Percentiles rank a stretch among this genome's conserved stretches.
These are phyloP conservation scores for Pseudoscleropodium purum DNA, from an alignment of 225 moss, liverwort and hornwort genomes.

Conservation along the genomic window DNA sequence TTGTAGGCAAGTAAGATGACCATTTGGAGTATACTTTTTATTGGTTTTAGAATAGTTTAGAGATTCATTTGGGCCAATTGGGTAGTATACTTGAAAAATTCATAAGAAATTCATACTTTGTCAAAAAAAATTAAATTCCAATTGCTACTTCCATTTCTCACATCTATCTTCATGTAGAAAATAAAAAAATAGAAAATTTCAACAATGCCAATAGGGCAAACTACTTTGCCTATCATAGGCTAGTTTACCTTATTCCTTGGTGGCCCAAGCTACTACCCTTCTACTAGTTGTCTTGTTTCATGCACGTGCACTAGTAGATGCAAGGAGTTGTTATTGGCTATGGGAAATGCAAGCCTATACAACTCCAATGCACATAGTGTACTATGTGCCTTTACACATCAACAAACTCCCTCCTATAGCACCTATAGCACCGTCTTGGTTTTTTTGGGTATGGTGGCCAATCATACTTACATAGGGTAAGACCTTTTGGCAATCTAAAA, in stretches of 20 bases:
- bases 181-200: neutral
- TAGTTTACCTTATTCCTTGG: neutral
- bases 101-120: neutral
- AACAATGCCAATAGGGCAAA: neutral
- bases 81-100: neutral
- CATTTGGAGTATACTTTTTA: too few species aligned
- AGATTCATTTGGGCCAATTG: neutral
- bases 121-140: neutral
- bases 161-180: too few species aligned
- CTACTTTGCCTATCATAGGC: too few species aligned
- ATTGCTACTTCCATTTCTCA: too few species aligned
- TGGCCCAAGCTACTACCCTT: neutral
- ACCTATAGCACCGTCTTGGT: rapidly evolving
- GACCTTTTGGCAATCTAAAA: too few species aligned
- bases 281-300: neutral
- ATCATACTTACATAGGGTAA: neutral
- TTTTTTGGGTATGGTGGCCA: neutral
- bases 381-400: neutral
- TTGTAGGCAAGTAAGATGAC: neutral
- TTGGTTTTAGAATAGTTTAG: neutral
- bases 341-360: neutral
- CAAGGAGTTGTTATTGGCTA: neutral
- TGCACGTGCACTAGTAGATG: rapidly evolving
- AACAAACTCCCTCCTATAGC: too few species aligned
- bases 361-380: neutral